Percentiles rank a stretch among this genome's conserved stretches.
Evolutionary conservation across 371 early-diverging fungal genomes (phyloP).

Genomic region (Mucor circinelloides): DNA sequence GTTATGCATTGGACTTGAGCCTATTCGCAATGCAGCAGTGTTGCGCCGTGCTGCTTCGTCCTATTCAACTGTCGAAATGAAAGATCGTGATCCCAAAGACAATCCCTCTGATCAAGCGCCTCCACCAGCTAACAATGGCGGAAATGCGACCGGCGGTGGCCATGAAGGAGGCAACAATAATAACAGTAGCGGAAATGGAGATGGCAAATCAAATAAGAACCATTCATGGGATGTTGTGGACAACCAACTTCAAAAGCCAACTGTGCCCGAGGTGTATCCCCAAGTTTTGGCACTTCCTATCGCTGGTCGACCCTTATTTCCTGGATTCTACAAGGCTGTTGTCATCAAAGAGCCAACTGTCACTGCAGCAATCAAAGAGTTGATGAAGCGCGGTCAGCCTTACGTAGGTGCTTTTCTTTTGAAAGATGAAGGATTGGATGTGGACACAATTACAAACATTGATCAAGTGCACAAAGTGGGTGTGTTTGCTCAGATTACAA

Average conservation of each 20-base stretch:
- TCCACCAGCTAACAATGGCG: slow-evolving; percentile 10
- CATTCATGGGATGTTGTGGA: slow-evolving; percentile 49
- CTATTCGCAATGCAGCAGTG: slow-evolving; percentile 34
- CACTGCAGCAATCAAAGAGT: slow-evolving; percentile 86
- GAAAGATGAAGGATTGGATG: slow-evolving; percentile 85
- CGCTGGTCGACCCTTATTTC: slow-evolving; percentile 92
- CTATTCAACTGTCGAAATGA: slow-evolving; percentile 19
- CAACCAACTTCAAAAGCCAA: slow-evolving; percentile 68
- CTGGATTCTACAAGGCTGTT: slow-evolving; percentile 96
- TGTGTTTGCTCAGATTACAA: slow-evolving; percentile 97
- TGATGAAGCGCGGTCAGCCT: slow-evolving; percentile 90
- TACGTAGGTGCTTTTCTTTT: slow-evolving; percentile 94
- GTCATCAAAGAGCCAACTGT: slow-evolving; percentile 93
- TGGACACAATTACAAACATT: slow-evolving; percentile 77
- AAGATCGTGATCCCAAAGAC: slow-evolving; percentile 41
- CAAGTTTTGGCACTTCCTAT: slow-evolving; percentile 93
- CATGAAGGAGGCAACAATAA: slow-evolving; percentile 26
- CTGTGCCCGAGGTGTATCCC: slow-evolving; percentile 87
- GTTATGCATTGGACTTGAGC: slow-evolving; percentile 38
- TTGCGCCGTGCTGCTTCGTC: slow-evolving; percentile 33
- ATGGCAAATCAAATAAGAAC: slow-evolving; percentile 17
- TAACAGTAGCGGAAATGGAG: slow-evolving; percentile 21
- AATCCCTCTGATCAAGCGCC: slow-evolving; percentile 30
- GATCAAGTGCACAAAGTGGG: slow-evolving; percentile 88
- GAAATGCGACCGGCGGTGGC: slow-evolving; percentile 20